Evolutionary conservation across 2,329 filamentous ascomycete genomes (phyloP).

Genomic region (Arthrobotrys megalospora): DNA sequence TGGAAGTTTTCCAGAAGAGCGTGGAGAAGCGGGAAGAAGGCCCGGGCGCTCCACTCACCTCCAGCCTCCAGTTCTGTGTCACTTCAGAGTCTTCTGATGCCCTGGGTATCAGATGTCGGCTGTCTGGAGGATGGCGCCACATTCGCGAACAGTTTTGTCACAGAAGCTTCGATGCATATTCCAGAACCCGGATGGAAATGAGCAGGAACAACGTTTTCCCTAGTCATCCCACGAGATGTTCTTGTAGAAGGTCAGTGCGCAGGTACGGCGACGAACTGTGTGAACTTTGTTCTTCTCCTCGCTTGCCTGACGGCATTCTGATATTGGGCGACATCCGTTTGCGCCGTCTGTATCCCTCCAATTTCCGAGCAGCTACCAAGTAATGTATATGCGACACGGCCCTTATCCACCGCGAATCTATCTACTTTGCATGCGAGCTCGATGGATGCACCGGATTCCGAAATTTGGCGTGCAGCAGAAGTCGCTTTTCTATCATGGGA

Average conservation of each 20-base stretch:
- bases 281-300: not conserved
- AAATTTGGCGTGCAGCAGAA: conserved; percentile 20
- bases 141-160: conserved; percentile 44
- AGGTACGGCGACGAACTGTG: conserved; percentile 25
- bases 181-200: conserved; percentile 56
- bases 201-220: conserved; percentile 61
- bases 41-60: conserved; percentile 59
- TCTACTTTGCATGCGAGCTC: not conserved
- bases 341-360: conserved; percentile 42
- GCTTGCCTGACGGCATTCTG: conserved; percentile 11
- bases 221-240: conserved; percentile 36
- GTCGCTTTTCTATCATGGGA: not conserved
- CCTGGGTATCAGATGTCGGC: conserved; percentile 28
- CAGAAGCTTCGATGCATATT: conserved; percentile 59
- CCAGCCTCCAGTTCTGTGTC: conserved; percentile 46
- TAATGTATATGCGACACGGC: conserved; percentile 59
- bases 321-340: not conserved
- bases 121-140: conserved; percentile 50
- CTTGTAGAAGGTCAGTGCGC: conserved; percentile 58
- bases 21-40: conserved; percentile 59
- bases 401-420: conserved; percentile 3
- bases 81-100: conserved; percentile 43
- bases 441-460: conserved; percentile 6
- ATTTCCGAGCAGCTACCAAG: conserved; percentile 46
- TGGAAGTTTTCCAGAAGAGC: conserved; percentile 58